Evolutionary conservation across 768 basidiomycete species (phyloP).

Genomic region (Hericium alpestre): DNA sequence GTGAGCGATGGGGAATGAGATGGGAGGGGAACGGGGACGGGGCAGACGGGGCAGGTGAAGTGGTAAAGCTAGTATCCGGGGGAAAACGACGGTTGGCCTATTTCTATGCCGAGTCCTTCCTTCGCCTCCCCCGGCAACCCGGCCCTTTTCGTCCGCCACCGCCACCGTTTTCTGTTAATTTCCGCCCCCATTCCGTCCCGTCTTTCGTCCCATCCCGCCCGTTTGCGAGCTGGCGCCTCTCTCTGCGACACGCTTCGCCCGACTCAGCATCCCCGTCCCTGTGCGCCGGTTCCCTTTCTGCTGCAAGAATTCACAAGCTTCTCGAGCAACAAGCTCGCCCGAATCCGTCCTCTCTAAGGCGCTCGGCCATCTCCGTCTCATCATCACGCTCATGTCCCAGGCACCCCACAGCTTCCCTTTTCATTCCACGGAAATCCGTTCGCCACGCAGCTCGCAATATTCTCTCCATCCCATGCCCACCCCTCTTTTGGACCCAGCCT

Average conservation of each 20-base stretch:
- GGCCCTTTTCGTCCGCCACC: background rate
- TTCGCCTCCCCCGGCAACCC: background rate
- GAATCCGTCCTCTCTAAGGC: background rate
- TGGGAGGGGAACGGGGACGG: conserved; percentile 13
- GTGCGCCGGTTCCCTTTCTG: no score
- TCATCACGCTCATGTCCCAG: background rate
- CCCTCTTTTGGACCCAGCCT: background rate
- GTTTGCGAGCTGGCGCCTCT: no score
- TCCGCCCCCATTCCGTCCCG: no score
- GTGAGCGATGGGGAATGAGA: conserved; percentile 17
- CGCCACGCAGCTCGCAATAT: background rate
- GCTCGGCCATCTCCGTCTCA: background rate
- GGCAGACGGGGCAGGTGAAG: conserved; percentile 16
- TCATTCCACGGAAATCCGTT: background rate
- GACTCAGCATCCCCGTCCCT: no score
- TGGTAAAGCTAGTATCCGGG: conserved; percentile 5
- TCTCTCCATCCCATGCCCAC: background rate
- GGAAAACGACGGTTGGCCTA: background rate
- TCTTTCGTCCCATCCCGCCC: no score
- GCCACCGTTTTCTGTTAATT: background rate
- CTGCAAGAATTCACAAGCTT: no score
- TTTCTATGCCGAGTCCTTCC: background rate
- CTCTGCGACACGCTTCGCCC: no score
- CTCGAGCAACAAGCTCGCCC: no score
- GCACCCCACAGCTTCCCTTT: background rate